Conservation (phyloP, 106 monocot genomes). For the Dendrobium catenatum region DNA sequence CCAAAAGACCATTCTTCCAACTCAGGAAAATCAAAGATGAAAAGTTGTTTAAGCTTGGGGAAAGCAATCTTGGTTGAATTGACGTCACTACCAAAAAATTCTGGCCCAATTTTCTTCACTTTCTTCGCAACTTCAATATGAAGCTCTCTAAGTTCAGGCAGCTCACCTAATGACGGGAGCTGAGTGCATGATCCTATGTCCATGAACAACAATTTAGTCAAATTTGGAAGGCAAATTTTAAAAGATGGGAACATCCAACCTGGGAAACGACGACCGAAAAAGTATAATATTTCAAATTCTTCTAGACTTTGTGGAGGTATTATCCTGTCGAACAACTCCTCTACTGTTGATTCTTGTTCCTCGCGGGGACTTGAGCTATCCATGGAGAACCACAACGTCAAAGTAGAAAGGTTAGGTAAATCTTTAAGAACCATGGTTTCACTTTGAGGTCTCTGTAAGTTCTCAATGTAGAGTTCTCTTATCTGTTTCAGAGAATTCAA, state of each 20-base stretch:
- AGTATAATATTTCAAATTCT: not conserved
- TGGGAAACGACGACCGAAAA: not conserved
- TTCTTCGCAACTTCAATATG: not conserved
- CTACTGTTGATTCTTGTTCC: not conserved
- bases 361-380: too few relatives aligned
- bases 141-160: not conserved
- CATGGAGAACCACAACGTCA: not conserved
- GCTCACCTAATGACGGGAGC: not conserved
- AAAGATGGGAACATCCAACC: not conserved
- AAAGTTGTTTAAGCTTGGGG: conserved; percentile 13
- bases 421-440: not conserved
- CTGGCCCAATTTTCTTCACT: conserved; percentile 1
- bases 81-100: too few relatives aligned
- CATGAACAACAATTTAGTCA: too few relatives aligned
- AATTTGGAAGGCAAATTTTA: too few relatives aligned
- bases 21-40: conserved; percentile 7
- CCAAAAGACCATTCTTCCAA: conserved; percentile 30
- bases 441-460: conserved; percentile 19
- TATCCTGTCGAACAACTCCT: not conserved
- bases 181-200: too few relatives aligned
- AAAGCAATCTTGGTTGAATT: not conserved
- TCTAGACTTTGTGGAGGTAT: not conserved
- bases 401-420: not conserved
- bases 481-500: conserved; percentile 10
- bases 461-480: conserved; percentile 3